A percentile compares a stretch with the other conserved stretches of the same genome.
Evolutionary conservation across 192 early-diverging fungal genomes (phyloP).

Genomic region (Linnemannia zychae): DNA sequence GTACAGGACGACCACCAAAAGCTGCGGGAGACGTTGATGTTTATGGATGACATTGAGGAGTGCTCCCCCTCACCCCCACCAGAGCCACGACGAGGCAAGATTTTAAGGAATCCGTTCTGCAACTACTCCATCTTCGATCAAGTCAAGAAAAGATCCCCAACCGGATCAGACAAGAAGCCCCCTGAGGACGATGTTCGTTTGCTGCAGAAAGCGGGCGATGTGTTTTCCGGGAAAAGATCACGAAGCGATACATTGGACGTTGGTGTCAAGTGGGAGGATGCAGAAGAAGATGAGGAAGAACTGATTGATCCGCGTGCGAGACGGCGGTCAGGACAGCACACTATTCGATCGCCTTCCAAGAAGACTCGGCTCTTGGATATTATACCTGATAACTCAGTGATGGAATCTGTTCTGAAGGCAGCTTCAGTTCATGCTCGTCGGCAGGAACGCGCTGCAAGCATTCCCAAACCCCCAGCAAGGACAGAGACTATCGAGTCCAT

Average conservation of each 20-base stretch:
- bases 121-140: conserved; percentile 21
- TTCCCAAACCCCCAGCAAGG: neutral
- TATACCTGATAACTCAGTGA: conserved; percentile 11
- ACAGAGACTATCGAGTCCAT: conserved; percentile 42
- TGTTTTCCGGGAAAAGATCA: neutral
- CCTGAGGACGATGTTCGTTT: neutral
- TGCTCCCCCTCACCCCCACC: conserved; percentile 4
- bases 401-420: conserved; percentile 20
- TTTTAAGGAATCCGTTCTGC: conserved; percentile 14
- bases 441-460: neutral
- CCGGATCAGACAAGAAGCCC: neutral
- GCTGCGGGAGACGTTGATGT: conserved; percentile 18
- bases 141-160: neutral
- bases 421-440: conserved; percentile 13
- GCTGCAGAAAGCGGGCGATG: neutral
- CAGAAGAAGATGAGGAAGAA: conserved; percentile 23
- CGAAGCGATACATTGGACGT: neutral
- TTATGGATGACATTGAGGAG: conserved; percentile 13
- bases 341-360: conserved; percentile 28
- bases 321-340: conserved; percentile 15
- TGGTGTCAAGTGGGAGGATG: neutral
- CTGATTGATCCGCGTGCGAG: conserved; percentile 26
- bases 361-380: conserved; percentile 20
- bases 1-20: conserved; percentile 21
- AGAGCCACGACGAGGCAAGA: neutral